These are phyloP conservation scores for Chaetomidium leptoderma DNA, from an alignment of 495 filamentous ascomycete genomes.

Conservation along the genomic window DNA sequence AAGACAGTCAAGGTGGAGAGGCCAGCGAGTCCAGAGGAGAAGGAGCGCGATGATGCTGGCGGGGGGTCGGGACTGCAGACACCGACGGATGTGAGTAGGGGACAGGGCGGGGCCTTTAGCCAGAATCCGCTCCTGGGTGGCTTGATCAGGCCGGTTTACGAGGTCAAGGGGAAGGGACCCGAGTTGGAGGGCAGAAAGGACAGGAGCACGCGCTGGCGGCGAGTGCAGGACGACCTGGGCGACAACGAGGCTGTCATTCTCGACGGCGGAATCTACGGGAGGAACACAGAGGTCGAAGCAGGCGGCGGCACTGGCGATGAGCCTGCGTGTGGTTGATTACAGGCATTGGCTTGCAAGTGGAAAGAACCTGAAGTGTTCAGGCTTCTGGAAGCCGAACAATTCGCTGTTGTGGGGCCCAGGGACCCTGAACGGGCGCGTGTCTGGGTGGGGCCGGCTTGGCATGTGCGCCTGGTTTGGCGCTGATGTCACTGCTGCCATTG, in stretches of 20 bases:
- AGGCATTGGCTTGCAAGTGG: neutral
- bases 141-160: constrained; percentile 76
- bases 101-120: constrained; percentile 59
- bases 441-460: neutral
- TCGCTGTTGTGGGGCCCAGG: neutral
- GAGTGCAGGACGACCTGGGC: constrained; percentile 86
- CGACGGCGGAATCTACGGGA: constrained; percentile 72
- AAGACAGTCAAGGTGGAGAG: constrained; percentile 62
- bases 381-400: neutral
- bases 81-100: constrained; percentile 26
- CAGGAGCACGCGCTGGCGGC: constrained; percentile 64
- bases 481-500: no score
- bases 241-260: constrained; percentile 92
- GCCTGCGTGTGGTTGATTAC: constrained; percentile 37
- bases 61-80: constrained; percentile 1
- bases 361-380: neutral
- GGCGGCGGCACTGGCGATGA: constrained; percentile 31
- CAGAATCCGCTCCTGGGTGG: constrained; percentile 77
- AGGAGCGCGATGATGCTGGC: constrained; percentile 35
- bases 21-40: constrained; percentile 46
- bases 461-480: no score
- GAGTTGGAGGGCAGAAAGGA: constrained; percentile 37
- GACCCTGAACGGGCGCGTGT: neutral
- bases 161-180: constrained; percentile 45
- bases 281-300: constrained; percentile 16